phyloP scores from a whole-genome alignment of 352 stramenopile species.

The Phytophthora boehmeriae region DNA sequence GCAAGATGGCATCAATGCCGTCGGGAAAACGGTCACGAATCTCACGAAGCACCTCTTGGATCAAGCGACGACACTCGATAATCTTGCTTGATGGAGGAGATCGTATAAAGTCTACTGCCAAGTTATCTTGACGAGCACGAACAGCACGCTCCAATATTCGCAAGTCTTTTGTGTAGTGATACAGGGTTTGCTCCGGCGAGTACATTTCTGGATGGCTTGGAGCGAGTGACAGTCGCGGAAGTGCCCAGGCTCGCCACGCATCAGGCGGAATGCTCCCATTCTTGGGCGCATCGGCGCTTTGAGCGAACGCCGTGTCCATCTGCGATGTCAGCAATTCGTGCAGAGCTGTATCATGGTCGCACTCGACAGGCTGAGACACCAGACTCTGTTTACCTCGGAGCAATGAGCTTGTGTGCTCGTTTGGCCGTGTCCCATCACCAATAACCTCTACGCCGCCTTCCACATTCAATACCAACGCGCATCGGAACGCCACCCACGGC shows the following conservation, averaged over 20 bases:
- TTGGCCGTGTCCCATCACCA: constrained; percentile 2
- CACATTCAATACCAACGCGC: constrained; percentile 57
- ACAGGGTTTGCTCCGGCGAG: constrained; percentile 64
- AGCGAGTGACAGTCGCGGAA: constrained; percentile 62
- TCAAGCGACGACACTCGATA: constrained; percentile 49
- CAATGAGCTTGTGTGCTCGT: constrained; percentile 9
- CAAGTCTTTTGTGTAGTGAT: constrained; percentile 78
- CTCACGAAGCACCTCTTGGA: constrained; percentile 63
- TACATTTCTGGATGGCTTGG: constrained; percentile 70
- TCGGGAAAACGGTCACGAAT: constrained; percentile 35
- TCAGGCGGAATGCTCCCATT: constrained; percentile 42
- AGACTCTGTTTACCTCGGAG: constrained; percentile 12
- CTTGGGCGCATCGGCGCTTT: constrained; percentile 34
- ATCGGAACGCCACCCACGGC: constrained; percentile 74
- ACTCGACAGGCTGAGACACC: constrained; percentile 33
- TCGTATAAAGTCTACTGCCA: constrained; percentile 57
- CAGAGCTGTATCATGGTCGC: constrained; percentile 45
- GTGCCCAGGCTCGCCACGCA: constrained; percentile 60
- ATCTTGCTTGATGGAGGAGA: constrained; percentile 34
- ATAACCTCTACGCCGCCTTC: constrained; percentile 21
- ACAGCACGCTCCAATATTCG: constrained; percentile 45
- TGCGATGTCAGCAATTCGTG: constrained; percentile 43
- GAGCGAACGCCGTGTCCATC: constrained; percentile 54
- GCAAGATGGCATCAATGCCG: constrained; percentile 53
- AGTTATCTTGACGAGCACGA: constrained; percentile 31